These are phyloP conservation scores for Trichosporon sp. DNA, from an alignment of 1,284 basidiomycete species.

Conservation along the genomic window DNA sequence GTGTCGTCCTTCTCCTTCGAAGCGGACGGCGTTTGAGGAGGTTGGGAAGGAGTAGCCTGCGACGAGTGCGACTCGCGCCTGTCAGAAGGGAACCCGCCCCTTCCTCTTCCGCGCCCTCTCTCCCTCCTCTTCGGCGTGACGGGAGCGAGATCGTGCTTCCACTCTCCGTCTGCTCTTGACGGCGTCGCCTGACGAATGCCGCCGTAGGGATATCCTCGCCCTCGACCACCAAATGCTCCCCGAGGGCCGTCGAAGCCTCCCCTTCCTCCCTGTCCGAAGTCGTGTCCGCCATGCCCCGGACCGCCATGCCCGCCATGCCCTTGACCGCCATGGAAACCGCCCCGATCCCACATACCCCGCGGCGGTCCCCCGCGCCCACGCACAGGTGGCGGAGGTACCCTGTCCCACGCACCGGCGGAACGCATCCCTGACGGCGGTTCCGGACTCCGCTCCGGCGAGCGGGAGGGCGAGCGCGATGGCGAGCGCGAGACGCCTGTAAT, in stretches of 20 bases:
- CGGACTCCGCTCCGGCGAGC: background rate
- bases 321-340: background rate
- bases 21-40: too few relatives aligned
- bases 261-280: background rate
- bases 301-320: too few relatives aligned
- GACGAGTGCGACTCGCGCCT: constrained; percentile 26
- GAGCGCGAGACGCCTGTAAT: constrained; percentile 12
- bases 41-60: background rate
- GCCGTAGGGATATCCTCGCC: background rate
- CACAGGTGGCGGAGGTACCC: too few relatives aligned
- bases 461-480: background rate
- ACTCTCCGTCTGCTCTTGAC: constrained; percentile 1
- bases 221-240: background rate
- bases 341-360: background rate
- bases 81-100: background rate
- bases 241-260: constrained; percentile 14
- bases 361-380: background rate
- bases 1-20: background rate
- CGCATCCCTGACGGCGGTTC: background rate
- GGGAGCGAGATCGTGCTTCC: constrained; percentile 11
- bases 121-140: background rate
- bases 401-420: background rate
- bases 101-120: background rate
- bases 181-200: background rate
- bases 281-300: background rate